Percentiles rank a stretch among this genome's conserved stretches.
Evolutionary conservation across 805 yeast species (phyloP).

Genomic region (fission yeast (Schizosaccharomyces pombe)): DNA sequence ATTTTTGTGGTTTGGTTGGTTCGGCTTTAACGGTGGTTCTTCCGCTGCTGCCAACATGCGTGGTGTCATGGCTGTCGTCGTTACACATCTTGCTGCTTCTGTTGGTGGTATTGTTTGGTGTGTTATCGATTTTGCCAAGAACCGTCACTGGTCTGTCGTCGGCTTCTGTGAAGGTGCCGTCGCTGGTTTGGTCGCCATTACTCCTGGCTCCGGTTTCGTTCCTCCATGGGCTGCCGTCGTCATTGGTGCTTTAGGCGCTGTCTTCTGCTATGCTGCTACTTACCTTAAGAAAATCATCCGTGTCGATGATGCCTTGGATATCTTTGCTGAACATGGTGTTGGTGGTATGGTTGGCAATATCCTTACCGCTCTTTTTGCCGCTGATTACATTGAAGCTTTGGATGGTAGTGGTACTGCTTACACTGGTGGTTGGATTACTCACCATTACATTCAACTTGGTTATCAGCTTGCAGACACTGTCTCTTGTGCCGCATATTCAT

Average conservation of each 20-base stretch:
- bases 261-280: constrained; percentile 65
- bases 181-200: constrained; percentile 82
- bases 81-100: constrained; percentile 86
- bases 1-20: constrained; percentile 97
- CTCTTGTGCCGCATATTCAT: constrained; percentile 55
- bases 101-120: constrained; percentile 87
- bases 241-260: constrained; percentile 58
- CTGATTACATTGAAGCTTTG: constrained; percentile 54
- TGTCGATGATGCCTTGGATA: constrained; percentile 89
- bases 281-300: constrained; percentile 47
- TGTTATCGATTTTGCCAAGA: constrained; percentile 46
- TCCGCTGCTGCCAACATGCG: constrained; percentile 83
- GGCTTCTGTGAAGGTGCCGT: constrained; percentile 88
- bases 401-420: constrained; percentile 25
- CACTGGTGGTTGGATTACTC: constrained; percentile 72
- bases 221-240: constrained; percentile 76
- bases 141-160: constrained; percentile 71
- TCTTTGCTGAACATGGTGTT: constrained; percentile 73
- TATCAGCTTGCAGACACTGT: constrained; percentile 63
- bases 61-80: constrained; percentile 81
- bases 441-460: constrained; percentile 61
- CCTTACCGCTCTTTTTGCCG: constrained; percentile 79
- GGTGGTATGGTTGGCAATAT: constrained; percentile 69
- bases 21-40: constrained; percentile 96
- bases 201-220: constrained; percentile 92